A percentile compares a stretch with the other conserved stretches of the same genome.
Evolutionary conservation across 257 asterid species (phyloP).

Genomic region (Jacaranda copaia): DNA sequence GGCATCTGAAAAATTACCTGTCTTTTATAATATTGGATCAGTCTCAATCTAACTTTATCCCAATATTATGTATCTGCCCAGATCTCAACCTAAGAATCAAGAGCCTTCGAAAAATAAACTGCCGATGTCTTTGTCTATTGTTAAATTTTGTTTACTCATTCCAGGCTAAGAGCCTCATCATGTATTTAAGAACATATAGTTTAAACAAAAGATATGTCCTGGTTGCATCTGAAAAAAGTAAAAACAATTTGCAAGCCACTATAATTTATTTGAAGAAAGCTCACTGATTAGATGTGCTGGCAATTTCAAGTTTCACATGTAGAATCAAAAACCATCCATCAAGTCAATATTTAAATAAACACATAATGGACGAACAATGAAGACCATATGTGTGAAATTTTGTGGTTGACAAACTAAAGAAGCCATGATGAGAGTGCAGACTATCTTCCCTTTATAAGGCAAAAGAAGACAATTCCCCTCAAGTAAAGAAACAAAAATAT

Average conservation of each 20-base stretch:
- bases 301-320: too few relatives aligned
- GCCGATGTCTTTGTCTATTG: not conserved
- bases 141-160: not conserved
- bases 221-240: not conserved
- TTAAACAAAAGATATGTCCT: not conserved
- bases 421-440: not conserved
- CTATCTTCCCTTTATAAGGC: not conserved
- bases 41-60: not conserved
- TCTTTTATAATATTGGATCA: not conserved
- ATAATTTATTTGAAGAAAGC: too few relatives aligned
- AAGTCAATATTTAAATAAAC: not conserved
- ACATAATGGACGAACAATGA: not conserved
- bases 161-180: not conserved
- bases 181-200: not conserved
- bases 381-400: too few relatives aligned
- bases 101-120: not conserved
- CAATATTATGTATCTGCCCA: not conserved
- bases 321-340: too few relatives aligned
- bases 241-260: too few relatives aligned
- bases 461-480: not conserved
- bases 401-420: constrained; percentile 2
- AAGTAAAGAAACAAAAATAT: not conserved
- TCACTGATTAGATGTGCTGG: too few relatives aligned
- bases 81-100: not conserved
- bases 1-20: not conserved